Evolutionary conservation across 257 asterid species (phyloP), one percentile per base, ranked within the genome.

Genomic region (Catharanthus roseus): DNA sequence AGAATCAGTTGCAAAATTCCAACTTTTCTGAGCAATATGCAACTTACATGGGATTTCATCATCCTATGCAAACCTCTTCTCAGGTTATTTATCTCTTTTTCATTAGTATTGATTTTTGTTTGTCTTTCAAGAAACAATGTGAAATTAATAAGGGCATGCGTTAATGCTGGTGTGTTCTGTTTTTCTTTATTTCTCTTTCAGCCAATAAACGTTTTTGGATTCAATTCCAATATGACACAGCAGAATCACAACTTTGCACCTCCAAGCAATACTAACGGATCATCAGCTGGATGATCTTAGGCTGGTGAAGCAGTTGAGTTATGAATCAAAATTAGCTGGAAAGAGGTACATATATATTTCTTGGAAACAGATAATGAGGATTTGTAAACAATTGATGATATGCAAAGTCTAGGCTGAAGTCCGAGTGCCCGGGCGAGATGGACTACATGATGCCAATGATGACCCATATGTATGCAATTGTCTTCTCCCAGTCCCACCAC

Each of bases 41-140:
- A 28, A 82, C 82, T 60, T 85, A 77, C 79, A 80, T 83, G 88
- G 88, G 81, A 31, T 85, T 91, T 76, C 82, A 78, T 33, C 83
- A 79, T 39, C 79, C 87, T 10, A 69, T 79, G 70, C 92, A 86
- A 44, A 82, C 77, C 70, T 61, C 86, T 72, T 74, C 87, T 51
- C 92, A 90, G 95, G 96, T 88, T 62, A 18, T 72, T 49, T 61
- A 38, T n/a, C n/a, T n/a, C n/a, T n/a, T n/a, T n/a, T n/a, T n/a
- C n/a, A n/a, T n/a, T 38, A 38, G 42, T 38, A 38, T 31, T 39
- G 6, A 0, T 39, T 10, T 47, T 44, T 34, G 38, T 65, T 7
- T n/a, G 23, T 26, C 21, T 13, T 65, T 31, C 31, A 10, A 29
- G 12, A 6, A 1, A 15, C 61, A 36, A 44, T 57, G 21, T 1